Conservation (phyloP, 768 basidiomycete species). For the Leccinum subtestaceum region DNA sequence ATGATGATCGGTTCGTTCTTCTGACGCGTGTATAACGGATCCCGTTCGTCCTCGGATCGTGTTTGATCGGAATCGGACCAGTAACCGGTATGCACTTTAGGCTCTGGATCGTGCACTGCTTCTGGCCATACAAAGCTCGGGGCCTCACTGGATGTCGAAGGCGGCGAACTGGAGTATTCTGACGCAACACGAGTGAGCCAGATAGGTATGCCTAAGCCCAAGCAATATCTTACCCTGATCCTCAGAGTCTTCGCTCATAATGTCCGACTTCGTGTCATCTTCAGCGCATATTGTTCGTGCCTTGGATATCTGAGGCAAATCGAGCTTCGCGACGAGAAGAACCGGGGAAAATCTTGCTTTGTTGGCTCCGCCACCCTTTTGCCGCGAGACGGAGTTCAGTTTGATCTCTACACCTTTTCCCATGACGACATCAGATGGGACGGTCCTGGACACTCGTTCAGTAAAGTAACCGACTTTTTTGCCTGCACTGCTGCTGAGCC, state of each 20-base stretch:
- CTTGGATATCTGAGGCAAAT: conserved; percentile 6
- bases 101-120: not conserved
- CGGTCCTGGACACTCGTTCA: not conserved
- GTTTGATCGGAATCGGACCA: conserved; percentile 21
- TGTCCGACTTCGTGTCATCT: not conserved
- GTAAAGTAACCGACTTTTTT: conserved; percentile 39
- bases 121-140: conserved; percentile 15
- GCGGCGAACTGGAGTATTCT: conserved; percentile 13
- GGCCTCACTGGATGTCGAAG: conserved; percentile 11
- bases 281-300: not conserved
- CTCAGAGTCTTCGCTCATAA: conserved; percentile 2
- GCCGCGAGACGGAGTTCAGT: conserved; percentile 34
- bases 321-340: conserved; percentile 21
- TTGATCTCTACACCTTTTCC: conserved; percentile 42
- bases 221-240: conserved; percentile 9
- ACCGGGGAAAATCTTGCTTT: conserved; percentile 12
- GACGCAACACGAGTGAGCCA: not conserved
- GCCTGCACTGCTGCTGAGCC: conserved; percentile 34
- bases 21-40: conserved; percentile 12
- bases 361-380: conserved; percentile 1
- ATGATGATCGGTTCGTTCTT: conserved; percentile 13
- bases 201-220: not conserved
- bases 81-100: conserved; percentile 21
- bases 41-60: conserved; percentile 20
- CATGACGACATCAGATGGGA: conserved; percentile 8